phyloP scores from a whole-genome alignment of 2,329 filamentous ascomycete genomes.

The Phaeosphaeriaceae sp. region DNA sequence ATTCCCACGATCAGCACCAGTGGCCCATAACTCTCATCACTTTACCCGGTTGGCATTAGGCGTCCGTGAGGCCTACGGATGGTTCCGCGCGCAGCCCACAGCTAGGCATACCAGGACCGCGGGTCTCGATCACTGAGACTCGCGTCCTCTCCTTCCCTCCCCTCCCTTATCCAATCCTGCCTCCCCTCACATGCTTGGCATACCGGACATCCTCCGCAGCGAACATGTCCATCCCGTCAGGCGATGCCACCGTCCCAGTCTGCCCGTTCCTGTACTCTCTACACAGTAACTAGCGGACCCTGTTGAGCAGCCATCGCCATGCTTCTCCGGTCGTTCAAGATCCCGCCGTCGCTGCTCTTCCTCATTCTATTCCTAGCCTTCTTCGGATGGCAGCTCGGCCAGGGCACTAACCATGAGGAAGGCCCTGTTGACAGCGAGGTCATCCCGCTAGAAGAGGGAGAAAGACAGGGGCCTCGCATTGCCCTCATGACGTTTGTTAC shows the following conservation, averaged over 20 bases:
- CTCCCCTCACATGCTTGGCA: conserved; percentile 26
- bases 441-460: conserved; percentile 7
- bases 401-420: conserved; percentile 23
- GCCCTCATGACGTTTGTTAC: conserved; percentile 48
- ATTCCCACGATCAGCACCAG: neutral
- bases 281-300: neutral
- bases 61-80: neutral
- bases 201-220: conserved; percentile 20
- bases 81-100: neutral
- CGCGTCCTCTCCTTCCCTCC: conserved; percentile 6
- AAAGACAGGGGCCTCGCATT: conserved; percentile 31
- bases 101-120: neutral
- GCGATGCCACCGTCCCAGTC: conserved; percentile 8
- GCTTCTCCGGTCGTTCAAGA: conserved; percentile 34
- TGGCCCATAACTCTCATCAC: neutral
- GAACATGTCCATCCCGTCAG: conserved; percentile 13
- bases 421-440: conserved; percentile 2
- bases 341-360: conserved; percentile 31
- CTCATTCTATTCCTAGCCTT: conserved; percentile 38
- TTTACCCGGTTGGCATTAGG: conserved; percentile 5
- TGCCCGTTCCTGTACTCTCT: neutral
- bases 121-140: neutral
- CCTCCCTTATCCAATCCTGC: conserved; percentile 19
- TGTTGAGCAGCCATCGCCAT: conserved; percentile 21
- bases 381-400: conserved; percentile 40